Base-by-base conservation (phyloP, 805 yeast genomes). In the Kuraishia cidri region DNA sequence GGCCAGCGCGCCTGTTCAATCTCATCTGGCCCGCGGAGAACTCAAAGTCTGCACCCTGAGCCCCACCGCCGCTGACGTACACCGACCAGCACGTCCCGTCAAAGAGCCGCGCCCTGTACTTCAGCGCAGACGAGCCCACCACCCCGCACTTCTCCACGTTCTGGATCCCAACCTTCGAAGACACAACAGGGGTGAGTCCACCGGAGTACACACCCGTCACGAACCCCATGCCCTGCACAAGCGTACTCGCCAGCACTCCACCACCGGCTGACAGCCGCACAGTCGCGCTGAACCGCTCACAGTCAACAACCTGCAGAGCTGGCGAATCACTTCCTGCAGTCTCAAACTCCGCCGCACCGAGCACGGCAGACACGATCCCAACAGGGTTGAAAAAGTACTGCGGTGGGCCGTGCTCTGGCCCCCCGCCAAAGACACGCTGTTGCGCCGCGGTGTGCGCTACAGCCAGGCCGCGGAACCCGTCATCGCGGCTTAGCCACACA, bases 151-250 rank as follows among this genome's bases (percentile, higher is more conserved):
- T 59, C 3, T 59, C 56, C 35, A 80, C 61, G 13, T 60, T 58
- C 38, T 67, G 71, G 34, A 82, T 61, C 0, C 94, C 94, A 18
- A 81, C 80, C 19, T 65, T 68, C 16, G 83, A 72, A n/a, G 67
- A 64, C 17, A 81, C 42, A 37, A 56, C 51, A 2, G 86, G 81
- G 19, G 63, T 62, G 44, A 77, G 55, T 37, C 62, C 56, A 29
- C 67, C 67, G 47, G 69, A 65, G 40, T 69, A 79, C 17, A 69
- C 58, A 13, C 75, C 84, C 24, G 94, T 77, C 8, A 81, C 73
- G 42, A 81, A 75, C 10, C 94, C 95, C 72, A 69, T 67, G 35
- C 96, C 96, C 52, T 79, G 86, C n/a, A 78, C 82, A 35, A 82
- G 48, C 32, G 77, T 48, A 22, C 57, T 62, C 29, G 72, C 73